These are phyloP conservation scores for Telfairia occidentalis DNA, from an alignment of 331 rosid species.

Conservation along the genomic window DNA sequence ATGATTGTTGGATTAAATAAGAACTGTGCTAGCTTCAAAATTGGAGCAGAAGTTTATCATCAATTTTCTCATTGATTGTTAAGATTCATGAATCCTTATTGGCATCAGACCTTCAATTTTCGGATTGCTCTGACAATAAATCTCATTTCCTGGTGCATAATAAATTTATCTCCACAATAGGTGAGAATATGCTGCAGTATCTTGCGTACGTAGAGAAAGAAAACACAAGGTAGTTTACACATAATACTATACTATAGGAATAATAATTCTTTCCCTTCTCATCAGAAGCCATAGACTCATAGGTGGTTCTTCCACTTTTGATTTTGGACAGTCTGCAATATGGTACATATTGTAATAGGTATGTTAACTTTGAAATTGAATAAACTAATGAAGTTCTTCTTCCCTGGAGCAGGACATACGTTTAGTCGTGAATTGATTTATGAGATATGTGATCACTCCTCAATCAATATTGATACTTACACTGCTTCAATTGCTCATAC, in stretches of 20 bases:
- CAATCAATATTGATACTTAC: not conserved
- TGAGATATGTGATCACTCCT: not conserved
- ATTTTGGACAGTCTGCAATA: not conserved
- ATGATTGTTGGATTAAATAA: not conserved
- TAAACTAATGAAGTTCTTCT: not conserved
- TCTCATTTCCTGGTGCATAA: slow-evolving; percentile 5
- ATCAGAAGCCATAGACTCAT: not conserved
- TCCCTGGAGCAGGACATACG: not conserved
- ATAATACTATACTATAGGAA: not conserved
- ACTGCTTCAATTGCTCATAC: not conserved
- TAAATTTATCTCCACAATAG: not conserved
- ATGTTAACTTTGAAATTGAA: not conserved
- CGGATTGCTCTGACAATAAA: not conserved
- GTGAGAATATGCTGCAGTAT: slow-evolving; percentile 5
- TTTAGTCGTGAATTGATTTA: not conserved
- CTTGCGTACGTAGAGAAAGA: not conserved
- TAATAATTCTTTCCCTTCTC: not conserved
- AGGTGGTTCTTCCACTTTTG: not conserved
- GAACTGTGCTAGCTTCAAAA: not conserved
- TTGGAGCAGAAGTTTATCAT: not conserved
- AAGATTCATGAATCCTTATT: not conserved
- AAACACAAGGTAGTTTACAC: not conserved
- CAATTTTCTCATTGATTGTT: not conserved
- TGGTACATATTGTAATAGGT: not conserved
- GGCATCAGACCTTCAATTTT: not conserved